phyloP scores from a whole-genome alignment of 768 basidiomycete species.

The Russula ochroleuca region DNA sequence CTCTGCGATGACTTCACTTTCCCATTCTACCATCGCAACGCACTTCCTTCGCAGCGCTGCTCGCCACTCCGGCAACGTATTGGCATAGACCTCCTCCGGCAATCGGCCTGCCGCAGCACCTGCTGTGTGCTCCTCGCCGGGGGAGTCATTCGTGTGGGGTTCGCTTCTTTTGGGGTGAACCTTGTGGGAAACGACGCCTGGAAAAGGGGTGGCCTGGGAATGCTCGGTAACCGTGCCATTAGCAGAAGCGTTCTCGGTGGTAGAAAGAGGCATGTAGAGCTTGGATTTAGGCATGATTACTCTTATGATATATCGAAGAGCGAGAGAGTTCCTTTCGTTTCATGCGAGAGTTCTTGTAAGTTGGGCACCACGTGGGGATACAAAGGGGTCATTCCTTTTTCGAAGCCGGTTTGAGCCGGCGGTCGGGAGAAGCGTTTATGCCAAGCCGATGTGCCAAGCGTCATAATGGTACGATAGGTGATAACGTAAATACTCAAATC shows the following conservation, averaged over 20 bases:
- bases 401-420: background rate
- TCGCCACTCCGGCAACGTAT: slow-evolving; percentile 61
- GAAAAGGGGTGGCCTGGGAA: background rate
- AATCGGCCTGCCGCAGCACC: slow-evolving; percentile 31
- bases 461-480: too few relatives aligned
- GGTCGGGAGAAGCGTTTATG: background rate
- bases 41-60: slow-evolving; percentile 53
- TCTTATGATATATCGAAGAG: too few relatives aligned
- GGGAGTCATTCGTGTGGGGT: background rate
- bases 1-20: slow-evolving; percentile 56
- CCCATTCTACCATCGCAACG: slow-evolving; percentile 50
- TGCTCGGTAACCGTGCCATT: background rate
- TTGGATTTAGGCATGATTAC: slow-evolving; percentile 4
- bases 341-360: background rate
- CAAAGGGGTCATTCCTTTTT: too few relatives aligned
- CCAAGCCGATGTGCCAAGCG: too few relatives aligned
- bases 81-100: slow-evolving; percentile 55
- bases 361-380: background rate
- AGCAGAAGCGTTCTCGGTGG: background rate
- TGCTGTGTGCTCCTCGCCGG: background rate
- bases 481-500: too few relatives aligned
- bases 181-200: background rate
- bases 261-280: background rate
- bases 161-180: background rate
- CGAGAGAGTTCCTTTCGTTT: background rate